Evolutionary conservation across 129 eudicot genomes (phyloP).

Genomic region (Flaveria linearis): DNA sequence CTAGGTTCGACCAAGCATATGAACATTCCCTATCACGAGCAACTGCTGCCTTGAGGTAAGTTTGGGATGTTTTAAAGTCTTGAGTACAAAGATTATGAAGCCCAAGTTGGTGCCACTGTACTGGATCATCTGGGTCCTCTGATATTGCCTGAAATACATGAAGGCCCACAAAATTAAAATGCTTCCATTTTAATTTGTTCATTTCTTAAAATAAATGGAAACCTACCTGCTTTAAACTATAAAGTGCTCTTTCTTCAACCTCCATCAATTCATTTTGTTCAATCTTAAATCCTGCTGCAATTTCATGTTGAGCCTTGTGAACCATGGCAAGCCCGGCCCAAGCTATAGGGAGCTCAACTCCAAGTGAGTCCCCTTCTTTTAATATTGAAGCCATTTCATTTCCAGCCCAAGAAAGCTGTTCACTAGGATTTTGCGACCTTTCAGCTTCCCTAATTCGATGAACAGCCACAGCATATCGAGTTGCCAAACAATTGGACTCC

Average conservation of each 20-base stretch:
- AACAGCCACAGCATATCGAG: constrained; percentile 87
- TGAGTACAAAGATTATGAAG: constrained; percentile 87
- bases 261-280: constrained; percentile 72
- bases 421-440: constrained; percentile 88
- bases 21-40: constrained; percentile 78
- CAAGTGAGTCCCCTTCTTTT: constrained; percentile 75
- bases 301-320: constrained; percentile 95
- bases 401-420: constrained; percentile 97
- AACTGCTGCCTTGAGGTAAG: constrained; percentile 85
- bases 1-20: constrained; percentile 94
- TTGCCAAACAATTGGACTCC: constrained; percentile 93
- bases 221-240: constrained; percentile 76
- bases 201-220: neutral
- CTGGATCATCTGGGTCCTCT: constrained; percentile 86
- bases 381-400: constrained; percentile 94
- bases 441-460: constrained; percentile 92
- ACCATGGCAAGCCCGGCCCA: constrained; percentile 97
- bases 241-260: constrained; percentile 78
- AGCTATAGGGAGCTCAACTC: constrained; percentile 75
- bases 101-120: constrained; percentile 96
- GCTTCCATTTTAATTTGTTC: neutral
- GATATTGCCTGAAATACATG: constrained; percentile 67
- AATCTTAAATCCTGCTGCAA: constrained; percentile 79
- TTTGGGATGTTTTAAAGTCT: constrained; percentile 71
- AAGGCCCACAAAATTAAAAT: neutral